These are phyloP conservation scores for Carex parvula DNA, from an alignment of 176 grass and related monocot genomes.

Conservation along the genomic window DNA sequence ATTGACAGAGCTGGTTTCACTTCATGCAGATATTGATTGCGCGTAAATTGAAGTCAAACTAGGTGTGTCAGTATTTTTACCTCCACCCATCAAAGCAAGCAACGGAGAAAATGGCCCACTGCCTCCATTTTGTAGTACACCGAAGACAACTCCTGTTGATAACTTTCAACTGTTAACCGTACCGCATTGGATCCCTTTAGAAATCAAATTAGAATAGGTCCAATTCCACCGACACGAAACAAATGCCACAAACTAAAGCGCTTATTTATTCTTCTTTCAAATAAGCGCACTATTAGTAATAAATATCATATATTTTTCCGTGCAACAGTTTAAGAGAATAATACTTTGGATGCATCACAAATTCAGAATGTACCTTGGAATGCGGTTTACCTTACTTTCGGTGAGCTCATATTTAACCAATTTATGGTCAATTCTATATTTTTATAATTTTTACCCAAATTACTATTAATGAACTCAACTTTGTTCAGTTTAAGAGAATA, in stretches of 20 bases:
- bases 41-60: too few species aligned
- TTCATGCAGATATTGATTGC: too few species aligned
- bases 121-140: not conserved
- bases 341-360: not conserved
- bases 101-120: not conserved
- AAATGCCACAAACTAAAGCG: not conserved
- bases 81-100: too few species aligned
- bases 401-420: not conserved
- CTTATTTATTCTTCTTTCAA: not conserved
- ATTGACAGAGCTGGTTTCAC: too few species aligned
- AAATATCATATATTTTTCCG: not conserved
- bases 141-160: not conserved
- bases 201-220: not conserved
- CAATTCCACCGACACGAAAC: not conserved
- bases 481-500: too few species aligned
- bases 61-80: too few species aligned
- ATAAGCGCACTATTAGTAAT: not conserved
- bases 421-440: not conserved
- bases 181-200: not conserved
- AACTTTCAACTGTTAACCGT: not conserved
- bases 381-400: not conserved
- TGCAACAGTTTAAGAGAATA: slow-evolving; percentile 19
- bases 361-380: not conserved
- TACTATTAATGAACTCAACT: not conserved
- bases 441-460: not conserved